Evolutionary conservation across 306 rosid species (phyloP).

Genomic region (Betula pendula): DNA sequence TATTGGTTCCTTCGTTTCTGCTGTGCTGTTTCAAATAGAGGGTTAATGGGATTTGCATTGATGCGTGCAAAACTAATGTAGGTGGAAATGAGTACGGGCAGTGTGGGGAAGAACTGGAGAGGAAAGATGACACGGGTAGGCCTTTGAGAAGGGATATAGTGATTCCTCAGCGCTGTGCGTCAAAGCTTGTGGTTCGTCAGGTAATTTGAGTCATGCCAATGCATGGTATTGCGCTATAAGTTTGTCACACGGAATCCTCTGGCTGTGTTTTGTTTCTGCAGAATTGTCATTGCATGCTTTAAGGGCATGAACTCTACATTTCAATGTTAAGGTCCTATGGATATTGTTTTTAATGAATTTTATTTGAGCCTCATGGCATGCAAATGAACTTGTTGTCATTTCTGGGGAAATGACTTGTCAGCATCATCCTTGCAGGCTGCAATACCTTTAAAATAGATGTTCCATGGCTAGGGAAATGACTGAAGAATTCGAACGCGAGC

Average conservation of each 20-base stretch:
- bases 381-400: not conserved
- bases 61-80: slow-evolving; percentile 34
- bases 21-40: not conserved
- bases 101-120: slow-evolving; percentile 97
- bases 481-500: not conserved
- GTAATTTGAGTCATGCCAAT: slow-evolving; percentile 33
- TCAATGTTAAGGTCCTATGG: not conserved
- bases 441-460: not conserved
- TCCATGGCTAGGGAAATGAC: not conserved
- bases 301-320: not conserved
- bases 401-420: not conserved
- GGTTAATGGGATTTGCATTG: not conserved
- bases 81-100: slow-evolving; percentile 99
- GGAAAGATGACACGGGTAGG: slow-evolving; percentile 79
- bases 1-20: slow-evolving; percentile 9
- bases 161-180: slow-evolving; percentile 97
- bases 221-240: not conserved
- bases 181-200: slow-evolving; percentile 81
- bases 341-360: not conserved
- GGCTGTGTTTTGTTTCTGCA: slow-evolving; percentile 20
- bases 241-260: not conserved
- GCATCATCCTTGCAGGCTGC: not conserved
- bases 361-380: not conserved
- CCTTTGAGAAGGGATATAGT: slow-evolving; percentile 85
- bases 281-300: not conserved